Base-by-base conservation (phyloP, 176 grass and related monocot genomes). In the Cenchrus purpureus region DNA sequence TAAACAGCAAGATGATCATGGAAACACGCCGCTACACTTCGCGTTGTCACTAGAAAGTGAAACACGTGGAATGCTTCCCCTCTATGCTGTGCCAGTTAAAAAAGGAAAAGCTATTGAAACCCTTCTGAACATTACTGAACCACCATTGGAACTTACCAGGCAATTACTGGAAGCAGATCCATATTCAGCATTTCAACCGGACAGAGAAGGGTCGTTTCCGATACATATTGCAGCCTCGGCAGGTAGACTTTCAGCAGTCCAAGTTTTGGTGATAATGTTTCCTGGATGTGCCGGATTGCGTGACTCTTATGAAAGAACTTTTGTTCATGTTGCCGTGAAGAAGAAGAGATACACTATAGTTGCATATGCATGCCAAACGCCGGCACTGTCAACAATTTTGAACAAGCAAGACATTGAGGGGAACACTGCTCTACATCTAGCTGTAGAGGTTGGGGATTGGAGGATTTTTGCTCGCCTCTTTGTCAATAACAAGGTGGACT, bases 11-110 rank as follows among this genome's bases (percentile, higher is more conserved):
- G 87, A 85, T 32, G 49, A 89, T 15, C 52, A 68, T 40, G 87
- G 82, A 37, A 80, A 54, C n/a, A 89, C 82, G 3, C 87, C 82
- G 12, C 75, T 89, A 55, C 87, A 89, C 76, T 89, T 80, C 19
- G 44, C 56, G 1, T 45, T 79, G 8, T 85, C 73, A 69, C 1
- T 69, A 19, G 63, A 78, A 85, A 46, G 7, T 1, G 74, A 29
- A 1, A 12, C 64, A 69, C 4, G 6, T 37, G 52, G 7, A 52
- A 60, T 69, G 74, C 73, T 84, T 76, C 82, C 82, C 61, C 73
- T 53, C 3, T 76, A 68, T 77, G 34, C n/a, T 16, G 61, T 84
- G n/a, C 61, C 82, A 8, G 83, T 77, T 15, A 40, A 16, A 68
- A 67, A 84, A 1, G 82, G 73, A 14, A 68, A 12, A 12, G 12